phyloP scores from a whole-genome alignment of 2,329 filamentous ascomycete species.

The Verticillium nonalfalfae region DNA sequence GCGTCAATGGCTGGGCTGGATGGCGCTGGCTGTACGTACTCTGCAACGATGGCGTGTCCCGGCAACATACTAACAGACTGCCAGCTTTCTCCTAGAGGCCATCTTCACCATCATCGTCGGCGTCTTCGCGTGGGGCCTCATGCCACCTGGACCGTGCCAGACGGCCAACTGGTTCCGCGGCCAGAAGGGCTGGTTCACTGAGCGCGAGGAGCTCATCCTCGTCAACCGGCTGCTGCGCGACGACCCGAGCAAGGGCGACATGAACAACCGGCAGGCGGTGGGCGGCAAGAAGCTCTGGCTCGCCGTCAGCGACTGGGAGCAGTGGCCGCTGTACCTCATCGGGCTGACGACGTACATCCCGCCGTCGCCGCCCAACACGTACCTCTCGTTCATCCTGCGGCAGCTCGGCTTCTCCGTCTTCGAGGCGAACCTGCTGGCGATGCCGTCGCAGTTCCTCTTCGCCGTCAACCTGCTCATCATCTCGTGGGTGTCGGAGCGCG shows the following conservation, averaged over 20 bases:
- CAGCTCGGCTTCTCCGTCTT: conserved; percentile 37
- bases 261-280: conserved; percentile 52
- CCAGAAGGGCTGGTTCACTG: conserved; percentile 54
- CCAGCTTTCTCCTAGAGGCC: conserved; percentile 45
- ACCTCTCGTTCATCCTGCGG: conserved; percentile 37
- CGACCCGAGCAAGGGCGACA: conserved; percentile 54
- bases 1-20: conserved; percentile 26
- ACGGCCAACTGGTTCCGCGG: conserved; percentile 52
- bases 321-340: conserved; percentile 52
- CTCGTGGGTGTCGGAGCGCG: conserved; percentile 34
- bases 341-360: conserved; percentile 42
- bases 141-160: conserved; percentile 38
- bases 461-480: conserved; percentile 39
- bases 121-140: conserved; percentile 34
- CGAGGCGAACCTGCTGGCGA: conserved; percentile 36
- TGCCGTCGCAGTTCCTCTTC: conserved; percentile 36
- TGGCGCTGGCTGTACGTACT: conserved; percentile 32
- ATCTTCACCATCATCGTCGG: conserved; percentile 32
- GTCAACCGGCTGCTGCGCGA: conserved; percentile 55
- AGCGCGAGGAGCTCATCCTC: conserved; percentile 55
- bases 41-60: no score
- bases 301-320: conserved; percentile 50
- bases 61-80: not conserved
- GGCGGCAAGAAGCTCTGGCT: conserved; percentile 40
- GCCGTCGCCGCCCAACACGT: conserved; percentile 31